Conservation (phyloP, 306 rosid genomes). For the Ormosia emarginata region DNA sequence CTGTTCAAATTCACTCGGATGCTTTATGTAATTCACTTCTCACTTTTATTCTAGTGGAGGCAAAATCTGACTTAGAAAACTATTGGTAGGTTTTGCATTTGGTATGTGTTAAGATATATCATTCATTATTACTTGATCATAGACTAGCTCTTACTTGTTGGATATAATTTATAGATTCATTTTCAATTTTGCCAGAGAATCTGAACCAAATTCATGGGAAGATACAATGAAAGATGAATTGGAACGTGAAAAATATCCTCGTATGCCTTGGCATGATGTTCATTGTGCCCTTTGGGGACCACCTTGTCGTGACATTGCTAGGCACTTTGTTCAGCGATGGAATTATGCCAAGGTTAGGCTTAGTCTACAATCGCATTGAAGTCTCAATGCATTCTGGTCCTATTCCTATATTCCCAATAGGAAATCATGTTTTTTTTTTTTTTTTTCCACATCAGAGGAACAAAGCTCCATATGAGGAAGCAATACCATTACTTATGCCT, state of each 20-base stretch:
- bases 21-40: background rate
- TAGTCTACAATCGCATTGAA: slow-evolving; percentile 9
- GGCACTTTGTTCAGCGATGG: slow-evolving; percentile 99
- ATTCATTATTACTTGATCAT: slow-evolving; percentile 4
- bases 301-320: slow-evolving; percentile 95
- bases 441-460: slow-evolving; percentile 60
- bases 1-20: background rate
- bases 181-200: slow-evolving; percentile 58
- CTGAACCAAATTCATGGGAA: slow-evolving; percentile 99
- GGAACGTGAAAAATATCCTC: slow-evolving; percentile 84
- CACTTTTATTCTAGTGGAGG: background rate
- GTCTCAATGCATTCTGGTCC: slow-evolving; percentile 15
- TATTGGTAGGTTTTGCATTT: slow-evolving; percentile 9
- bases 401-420: slow-evolving; percentile 15
- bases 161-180: slow-evolving; percentile 3
- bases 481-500: slow-evolving; percentile 97
- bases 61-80: background rate
- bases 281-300: slow-evolving; percentile 99
- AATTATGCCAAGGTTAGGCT: slow-evolving; percentile 88
- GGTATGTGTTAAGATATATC: background rate
- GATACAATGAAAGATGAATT: slow-evolving; percentile 96
- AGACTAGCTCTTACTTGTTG: background rate
- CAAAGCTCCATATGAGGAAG: slow-evolving; percentile 93
- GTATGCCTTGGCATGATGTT: slow-evolving; percentile 99
- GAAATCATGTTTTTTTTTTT: slow-evolving; percentile 14